Evolutionary conservation across 1,284 basidiomycete species (phyloP).

Genomic region (Kalmanozyma brasiliensis): DNA sequence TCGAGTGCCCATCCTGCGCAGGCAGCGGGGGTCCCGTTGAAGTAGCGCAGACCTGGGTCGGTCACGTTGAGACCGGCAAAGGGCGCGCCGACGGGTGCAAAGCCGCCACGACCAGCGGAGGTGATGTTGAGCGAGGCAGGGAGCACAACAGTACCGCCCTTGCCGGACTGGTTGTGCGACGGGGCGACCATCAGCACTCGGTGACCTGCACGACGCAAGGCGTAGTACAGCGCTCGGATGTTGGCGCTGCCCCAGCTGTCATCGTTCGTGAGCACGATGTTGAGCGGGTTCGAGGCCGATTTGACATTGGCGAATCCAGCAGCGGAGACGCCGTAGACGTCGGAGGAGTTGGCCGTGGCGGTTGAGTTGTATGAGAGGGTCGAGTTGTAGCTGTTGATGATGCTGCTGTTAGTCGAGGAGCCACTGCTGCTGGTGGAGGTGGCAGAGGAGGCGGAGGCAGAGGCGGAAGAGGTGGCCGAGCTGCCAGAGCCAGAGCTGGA

Average conservation of each 20-base stretch:
- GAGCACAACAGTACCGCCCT: constrained; percentile 59
- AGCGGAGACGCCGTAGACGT: constrained; percentile 46
- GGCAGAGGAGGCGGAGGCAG: constrained; percentile 10
- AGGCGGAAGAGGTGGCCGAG: neutral
- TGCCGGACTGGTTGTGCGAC: constrained; percentile 56
- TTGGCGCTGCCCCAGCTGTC: constrained; percentile 50
- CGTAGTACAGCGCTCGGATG: constrained; percentile 59
- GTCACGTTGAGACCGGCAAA: constrained; percentile 39
- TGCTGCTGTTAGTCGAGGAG: constrained; percentile 20
- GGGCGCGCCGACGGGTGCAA: constrained; percentile 37
- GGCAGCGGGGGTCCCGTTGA: constrained; percentile 56
- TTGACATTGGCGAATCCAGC: constrained; percentile 45
- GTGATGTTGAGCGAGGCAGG: constrained; percentile 50
- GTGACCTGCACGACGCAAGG: constrained; percentile 57
- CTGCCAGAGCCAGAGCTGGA: neutral
- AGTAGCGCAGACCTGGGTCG: constrained; percentile 48
- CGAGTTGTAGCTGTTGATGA: constrained; percentile 35
- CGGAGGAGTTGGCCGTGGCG: constrained; percentile 11
- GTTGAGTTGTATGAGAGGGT: constrained; percentile 35
- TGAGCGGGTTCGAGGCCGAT: constrained; percentile 46
- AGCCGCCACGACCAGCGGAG: constrained; percentile 47
- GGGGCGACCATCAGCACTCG: constrained; percentile 54
- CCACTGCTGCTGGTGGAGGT: constrained; percentile 5
- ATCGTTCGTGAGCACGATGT: constrained; percentile 60
- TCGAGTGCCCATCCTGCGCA: constrained; percentile 49